These are phyloP conservation scores for Leccinum incarnatum DNA, from an alignment of 768 basidiomycete species.

Conservation along the genomic window DNA sequence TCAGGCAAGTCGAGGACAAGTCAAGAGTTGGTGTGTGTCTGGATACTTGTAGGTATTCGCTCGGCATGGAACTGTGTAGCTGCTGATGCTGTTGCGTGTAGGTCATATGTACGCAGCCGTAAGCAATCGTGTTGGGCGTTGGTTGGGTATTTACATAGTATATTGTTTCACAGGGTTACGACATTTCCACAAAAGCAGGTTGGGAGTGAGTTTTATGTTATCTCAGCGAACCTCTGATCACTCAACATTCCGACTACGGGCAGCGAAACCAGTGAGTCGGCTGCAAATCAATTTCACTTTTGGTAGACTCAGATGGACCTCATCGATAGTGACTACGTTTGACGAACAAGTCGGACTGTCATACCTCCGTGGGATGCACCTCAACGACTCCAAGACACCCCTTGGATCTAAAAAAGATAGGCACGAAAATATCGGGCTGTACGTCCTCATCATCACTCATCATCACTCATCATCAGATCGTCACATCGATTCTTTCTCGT, in stretches of 20 bases:
- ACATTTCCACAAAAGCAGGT: constrained; percentile 67
- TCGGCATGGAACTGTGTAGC: not conserved
- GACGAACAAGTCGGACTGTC: constrained; percentile 64
- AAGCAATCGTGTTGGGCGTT: constrained; percentile 44
- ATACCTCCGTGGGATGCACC: constrained; percentile 80
- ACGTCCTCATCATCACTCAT: constrained; percentile 40
- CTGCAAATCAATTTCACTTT: not conserved
- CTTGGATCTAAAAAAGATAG: constrained; percentile 68
- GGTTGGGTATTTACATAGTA: not conserved
- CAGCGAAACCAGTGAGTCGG: constrained; percentile 27
- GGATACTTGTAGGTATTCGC: constrained; percentile 66
- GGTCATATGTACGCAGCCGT: constrained; percentile 81
- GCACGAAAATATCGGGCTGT: constrained; percentile 86
- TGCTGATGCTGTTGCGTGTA: constrained; percentile 22
- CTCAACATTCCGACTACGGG: not conserved
- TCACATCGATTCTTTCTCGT: not conserved
- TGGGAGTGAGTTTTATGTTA: constrained; percentile 55
- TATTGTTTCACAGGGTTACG: constrained; percentile 57
- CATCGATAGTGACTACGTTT: constrained; percentile 56
- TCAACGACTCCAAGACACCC: constrained; percentile 77
- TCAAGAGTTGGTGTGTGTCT: constrained; percentile 76
- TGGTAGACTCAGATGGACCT: not conserved
- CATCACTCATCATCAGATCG: not conserved
- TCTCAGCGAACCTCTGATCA: not conserved
- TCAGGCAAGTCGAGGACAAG: constrained; percentile 69